A percentile compares a stretch with the other conserved stretches of the same genome.
Conservation (phyloP, 2,329 filamentous ascomycete species). For the Zasmidium citrigriseum region DNA sequence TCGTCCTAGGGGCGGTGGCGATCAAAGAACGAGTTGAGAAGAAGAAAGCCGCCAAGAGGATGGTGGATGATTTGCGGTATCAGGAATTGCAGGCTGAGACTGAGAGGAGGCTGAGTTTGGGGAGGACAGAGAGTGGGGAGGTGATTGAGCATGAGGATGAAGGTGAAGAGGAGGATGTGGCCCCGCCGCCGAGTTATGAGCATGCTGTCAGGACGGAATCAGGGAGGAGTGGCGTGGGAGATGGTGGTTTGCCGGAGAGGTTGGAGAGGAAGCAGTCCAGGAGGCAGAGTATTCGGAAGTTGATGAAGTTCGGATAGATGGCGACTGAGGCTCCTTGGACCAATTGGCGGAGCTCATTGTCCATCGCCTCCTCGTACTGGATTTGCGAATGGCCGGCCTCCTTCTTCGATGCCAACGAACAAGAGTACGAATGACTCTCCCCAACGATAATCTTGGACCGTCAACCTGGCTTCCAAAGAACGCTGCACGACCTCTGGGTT, state of each 20-base stretch:
- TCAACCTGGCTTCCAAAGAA: too few species aligned
- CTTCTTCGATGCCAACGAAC: too few species aligned
- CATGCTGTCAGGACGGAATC: not conserved
- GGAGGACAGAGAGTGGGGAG: slow-evolving; percentile 7
- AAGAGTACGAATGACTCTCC: too few species aligned
- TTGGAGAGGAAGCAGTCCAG: not conserved
- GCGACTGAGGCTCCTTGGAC: too few species aligned
- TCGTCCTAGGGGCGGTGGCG: slow-evolving; percentile 26
- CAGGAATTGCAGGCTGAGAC: slow-evolving; percentile 28
- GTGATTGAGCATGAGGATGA: slow-evolving; percentile 7
- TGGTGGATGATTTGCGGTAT: slow-evolving; percentile 23
- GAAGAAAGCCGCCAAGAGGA: slow-evolving; percentile 24
- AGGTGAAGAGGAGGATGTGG: not conserved
- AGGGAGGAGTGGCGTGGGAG: not conserved
- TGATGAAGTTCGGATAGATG: not conserved
- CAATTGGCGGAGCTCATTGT: too few species aligned
- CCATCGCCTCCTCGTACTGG: too few species aligned
- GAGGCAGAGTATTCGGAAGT: not conserved
- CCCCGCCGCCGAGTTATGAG: slow-evolving; percentile 1
- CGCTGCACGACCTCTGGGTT: too few species aligned
- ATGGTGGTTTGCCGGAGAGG: not conserved
- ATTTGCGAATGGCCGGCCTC: too few species aligned
- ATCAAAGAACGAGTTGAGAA: slow-evolving; percentile 26
- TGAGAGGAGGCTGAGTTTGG: slow-evolving; percentile 14
- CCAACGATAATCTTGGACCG: too few species aligned